Conservation (phyloP, 805 yeast species). For the Candida rishiriensis region DNA sequence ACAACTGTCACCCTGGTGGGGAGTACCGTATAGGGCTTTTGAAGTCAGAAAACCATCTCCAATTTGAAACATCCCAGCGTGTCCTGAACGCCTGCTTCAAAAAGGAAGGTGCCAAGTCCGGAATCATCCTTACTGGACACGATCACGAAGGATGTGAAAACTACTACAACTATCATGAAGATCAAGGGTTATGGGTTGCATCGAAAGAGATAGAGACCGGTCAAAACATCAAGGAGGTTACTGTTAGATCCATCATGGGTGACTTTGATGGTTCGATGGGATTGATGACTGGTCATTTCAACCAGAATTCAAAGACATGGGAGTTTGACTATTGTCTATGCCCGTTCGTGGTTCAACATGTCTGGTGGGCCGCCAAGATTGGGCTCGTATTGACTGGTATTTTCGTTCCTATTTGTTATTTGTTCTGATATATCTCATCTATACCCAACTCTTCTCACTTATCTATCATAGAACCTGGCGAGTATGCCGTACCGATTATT, state of each 20-base stretch:
- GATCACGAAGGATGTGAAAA: slow-evolving; percentile 93
- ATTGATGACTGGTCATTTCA: slow-evolving; percentile 68
- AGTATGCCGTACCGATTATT: too few species aligned
- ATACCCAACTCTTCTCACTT: too few species aligned
- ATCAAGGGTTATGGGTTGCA: slow-evolving; percentile 54
- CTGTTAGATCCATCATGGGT: slow-evolving; percentile 95
- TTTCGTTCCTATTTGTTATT: slow-evolving; percentile 29
- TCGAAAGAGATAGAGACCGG: slow-evolving; percentile 35
- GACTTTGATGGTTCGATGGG: slow-evolving; percentile 91
- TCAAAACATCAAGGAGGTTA: slow-evolving; percentile 62
- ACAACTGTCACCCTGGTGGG: slow-evolving; percentile 44
- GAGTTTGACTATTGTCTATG: slow-evolving; percentile 69
- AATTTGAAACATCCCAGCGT: slow-evolving; percentile 58
- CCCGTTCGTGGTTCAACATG: slow-evolving; percentile 81
- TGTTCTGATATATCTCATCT: slow-evolving; percentile 1
- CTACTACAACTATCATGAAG: slow-evolving; percentile 46
- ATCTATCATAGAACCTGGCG: too few species aligned
- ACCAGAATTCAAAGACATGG: slow-evolving; percentile 43
- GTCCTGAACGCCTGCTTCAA: slow-evolving; percentile 72
- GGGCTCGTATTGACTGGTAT: slow-evolving; percentile 38
- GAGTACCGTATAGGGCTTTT: slow-evolving; percentile 67
- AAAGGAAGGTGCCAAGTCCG: slow-evolving; percentile 47
- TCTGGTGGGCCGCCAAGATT: slow-evolving; percentile 90
- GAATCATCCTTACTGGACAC: slow-evolving; percentile 87
- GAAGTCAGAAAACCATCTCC: slow-evolving; percentile 82